Evolutionary conservation across 495 filamentous ascomycete species (phyloP), one percentile per base, ranked within the genome.

Genomic region (Cercophora sp.): DNA sequence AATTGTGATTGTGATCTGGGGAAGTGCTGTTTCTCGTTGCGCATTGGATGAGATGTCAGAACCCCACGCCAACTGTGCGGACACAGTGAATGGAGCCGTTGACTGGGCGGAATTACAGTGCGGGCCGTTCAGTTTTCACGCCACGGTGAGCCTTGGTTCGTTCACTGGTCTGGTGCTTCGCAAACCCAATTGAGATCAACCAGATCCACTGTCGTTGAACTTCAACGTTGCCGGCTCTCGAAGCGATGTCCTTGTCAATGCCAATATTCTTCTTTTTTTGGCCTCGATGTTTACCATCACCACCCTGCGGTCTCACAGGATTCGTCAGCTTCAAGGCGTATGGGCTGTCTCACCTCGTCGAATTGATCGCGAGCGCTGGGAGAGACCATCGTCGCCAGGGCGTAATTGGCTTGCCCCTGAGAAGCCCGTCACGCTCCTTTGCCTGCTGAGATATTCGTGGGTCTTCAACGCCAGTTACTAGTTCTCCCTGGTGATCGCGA

Each of bases 41-140:
- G 25, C 40, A 43, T 43, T 43, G 40, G 40, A 43, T 22, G 40
- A 43, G 5, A 43, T 5, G 5, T 13, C 8, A 10, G 40, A n/a
- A 43, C 40, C 44, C 44, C 29, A 40, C 35, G 56, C 27, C 39
- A 27, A 57, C 54, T 53, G 48, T 60, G 48, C 48, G 53, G 48
- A 19, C 43, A 59, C 57, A 41, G 52, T 56, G 48, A 8, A 4
- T 16, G 24, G 15, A n/a, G 25, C 51, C 24, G 13, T 26, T 25
- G 4, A 39, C 20, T 40, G 36, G 35, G 24, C 36, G 24, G 24
- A 15, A n/a, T 11, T 44, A 44, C 41, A 44, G 41, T 44, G 41
- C 41, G 41, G 29, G 24, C 22, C 41, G 22, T 15, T 24, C 20
- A 24, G 41, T 15, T 22, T 24, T 44, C 16, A 24, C 41, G 41